Evolutionary conservation across 2,329 filamentous ascomycete genomes (phyloP).

Genomic region (Harringtonia aguacate): DNA sequence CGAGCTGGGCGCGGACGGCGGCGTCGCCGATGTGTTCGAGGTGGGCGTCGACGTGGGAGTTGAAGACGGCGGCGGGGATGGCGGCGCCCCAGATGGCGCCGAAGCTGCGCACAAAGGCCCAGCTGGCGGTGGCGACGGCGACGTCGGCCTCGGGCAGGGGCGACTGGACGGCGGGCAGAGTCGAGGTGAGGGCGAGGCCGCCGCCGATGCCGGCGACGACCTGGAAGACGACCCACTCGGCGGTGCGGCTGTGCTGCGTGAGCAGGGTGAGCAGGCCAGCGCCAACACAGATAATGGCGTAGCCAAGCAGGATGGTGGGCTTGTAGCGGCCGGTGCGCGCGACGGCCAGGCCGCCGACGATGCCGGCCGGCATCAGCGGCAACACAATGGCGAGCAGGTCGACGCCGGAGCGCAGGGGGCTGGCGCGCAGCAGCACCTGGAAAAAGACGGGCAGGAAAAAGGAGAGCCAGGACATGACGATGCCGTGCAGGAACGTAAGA

Average conservation of each 20-base stretch:
- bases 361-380: constrained; percentile 23
- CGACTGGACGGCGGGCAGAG: constrained; percentile 33
- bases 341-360: constrained; percentile 24
- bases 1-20: constrained; percentile 6
- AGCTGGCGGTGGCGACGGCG: constrained; percentile 27
- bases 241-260: constrained; percentile 16
- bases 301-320: constrained; percentile 22
- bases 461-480: constrained; percentile 1
- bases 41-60: constrained; percentile 11
- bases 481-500: constrained; percentile 15
- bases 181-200: constrained; percentile 23
- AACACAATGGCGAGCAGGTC: constrained; percentile 27
- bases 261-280: constrained; percentile 27
- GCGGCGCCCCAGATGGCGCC: constrained; percentile 36
- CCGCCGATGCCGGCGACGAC: constrained; percentile 27
- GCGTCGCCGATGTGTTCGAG: constrained; percentile 11
- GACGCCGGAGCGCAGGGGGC: constrained; percentile 28
- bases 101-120: constrained; percentile 34
- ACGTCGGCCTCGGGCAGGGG: constrained; percentile 24
- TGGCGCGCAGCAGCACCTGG: constrained; percentile 27
- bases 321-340: constrained; percentile 27
- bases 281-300: constrained; percentile 19
- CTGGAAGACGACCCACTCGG: constrained; percentile 24
- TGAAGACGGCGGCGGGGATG: constrained; percentile 30
- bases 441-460: constrained; percentile 24